These are phyloP conservation scores for Colletotrichum tabaci DNA, from an alignment of 2,329 filamentous ascomycete species.

Conservation along the genomic window DNA sequence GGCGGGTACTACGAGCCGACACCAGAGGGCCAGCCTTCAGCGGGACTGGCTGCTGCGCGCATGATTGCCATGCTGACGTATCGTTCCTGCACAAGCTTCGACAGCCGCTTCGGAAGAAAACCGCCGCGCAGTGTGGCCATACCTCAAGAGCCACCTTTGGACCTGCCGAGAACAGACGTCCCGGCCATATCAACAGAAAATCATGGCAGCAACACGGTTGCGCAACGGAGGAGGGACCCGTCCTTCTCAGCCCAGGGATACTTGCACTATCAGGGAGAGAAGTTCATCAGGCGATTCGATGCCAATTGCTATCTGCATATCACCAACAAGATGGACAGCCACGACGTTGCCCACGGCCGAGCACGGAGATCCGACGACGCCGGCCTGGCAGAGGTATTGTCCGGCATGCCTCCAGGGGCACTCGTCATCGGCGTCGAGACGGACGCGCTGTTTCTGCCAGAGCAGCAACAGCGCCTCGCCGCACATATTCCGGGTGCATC, in stretches of 20 bases:
- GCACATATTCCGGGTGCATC: constrained; percentile 49
- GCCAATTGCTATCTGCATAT: constrained; percentile 57
- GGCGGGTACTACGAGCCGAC: constrained; percentile 52
- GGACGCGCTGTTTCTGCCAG: constrained; percentile 52
- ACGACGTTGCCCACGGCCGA: constrained; percentile 52
- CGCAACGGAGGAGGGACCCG: constrained; percentile 35
- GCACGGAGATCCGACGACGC: constrained; percentile 55
- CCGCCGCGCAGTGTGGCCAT: constrained; percentile 66
- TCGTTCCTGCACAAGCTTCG: constrained; percentile 53
- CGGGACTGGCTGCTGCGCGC: constrained; percentile 53
- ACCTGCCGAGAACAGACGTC: constrained; percentile 61
- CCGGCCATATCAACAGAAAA: background rate
- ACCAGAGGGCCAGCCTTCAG: constrained; percentile 51
- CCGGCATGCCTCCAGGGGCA: constrained; percentile 45
- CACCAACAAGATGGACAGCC: constrained; percentile 55
- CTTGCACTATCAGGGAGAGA: constrained; percentile 55
- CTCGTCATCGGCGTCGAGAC: constrained; percentile 54
- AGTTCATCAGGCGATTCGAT: constrained; percentile 56
- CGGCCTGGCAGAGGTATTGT: constrained; percentile 45
- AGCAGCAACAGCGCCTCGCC: constrained; percentile 51
- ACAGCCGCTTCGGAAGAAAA: constrained; percentile 57
- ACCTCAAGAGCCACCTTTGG: constrained; percentile 45
- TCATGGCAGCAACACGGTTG: background rate
- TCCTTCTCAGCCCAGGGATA: constrained; percentile 55
- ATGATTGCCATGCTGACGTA: constrained; percentile 59